phyloP scores from a whole-genome alignment of 768 basidiomycete species.

The Amanita subjunquillea region DNA sequence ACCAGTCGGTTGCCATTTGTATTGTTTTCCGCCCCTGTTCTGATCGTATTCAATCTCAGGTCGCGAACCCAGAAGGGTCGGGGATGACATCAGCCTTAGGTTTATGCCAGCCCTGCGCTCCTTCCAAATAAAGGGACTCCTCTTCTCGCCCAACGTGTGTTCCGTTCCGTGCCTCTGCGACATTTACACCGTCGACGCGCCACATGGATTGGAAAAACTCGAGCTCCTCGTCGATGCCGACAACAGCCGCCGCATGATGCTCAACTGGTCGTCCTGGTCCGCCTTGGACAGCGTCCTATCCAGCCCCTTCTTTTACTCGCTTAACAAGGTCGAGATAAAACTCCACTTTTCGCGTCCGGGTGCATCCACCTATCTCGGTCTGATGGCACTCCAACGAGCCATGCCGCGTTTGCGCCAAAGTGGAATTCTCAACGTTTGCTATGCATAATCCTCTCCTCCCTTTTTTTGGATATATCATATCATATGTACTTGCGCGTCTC shows the following conservation, averaged over 20 bases:
- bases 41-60: background rate
- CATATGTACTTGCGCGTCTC: background rate
- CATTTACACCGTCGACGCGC: constrained; percentile 1
- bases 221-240: constrained; percentile 8
- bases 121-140: constrained; percentile 1
- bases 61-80: constrained; percentile 2
- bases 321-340: constrained; percentile 3
- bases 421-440: background rate
- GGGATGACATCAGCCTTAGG: background rate
- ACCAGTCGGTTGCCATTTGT: constrained; percentile 1
- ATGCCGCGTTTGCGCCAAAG: background rate
- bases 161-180: constrained; percentile 9
- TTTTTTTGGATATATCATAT: background rate
- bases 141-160: constrained; percentile 1
- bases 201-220: constrained; percentile 6
- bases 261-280: constrained; percentile 8
- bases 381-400: background rate
- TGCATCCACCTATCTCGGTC: background rate
- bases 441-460: background rate
- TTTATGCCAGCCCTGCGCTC: constrained; percentile 2
- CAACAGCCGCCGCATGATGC: constrained; percentile 4
- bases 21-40: constrained; percentile 5
- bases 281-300: constrained; percentile 7
- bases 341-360: background rate
- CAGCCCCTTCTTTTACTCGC: background rate